Conservation (phyloP, 106 monocot species). For the Dioscorea alata region DNA sequence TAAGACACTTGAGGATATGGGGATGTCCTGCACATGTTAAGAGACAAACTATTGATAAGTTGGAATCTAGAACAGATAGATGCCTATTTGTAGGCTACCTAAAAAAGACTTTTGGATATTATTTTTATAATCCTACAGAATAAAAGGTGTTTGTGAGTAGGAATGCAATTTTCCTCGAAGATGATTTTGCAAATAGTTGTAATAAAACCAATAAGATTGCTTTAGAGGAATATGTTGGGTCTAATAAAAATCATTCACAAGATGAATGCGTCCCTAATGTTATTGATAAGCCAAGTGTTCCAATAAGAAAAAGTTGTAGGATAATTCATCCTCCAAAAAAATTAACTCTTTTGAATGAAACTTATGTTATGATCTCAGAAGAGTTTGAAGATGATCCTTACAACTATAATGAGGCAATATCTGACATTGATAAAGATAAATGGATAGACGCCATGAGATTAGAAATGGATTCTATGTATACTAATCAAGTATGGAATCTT, state of each 20-base stretch:
- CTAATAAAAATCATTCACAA: background rate
- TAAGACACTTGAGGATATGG: too few relatives aligned
- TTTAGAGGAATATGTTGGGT: background rate
- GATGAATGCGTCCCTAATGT: background rate
- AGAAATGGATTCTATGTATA: background rate
- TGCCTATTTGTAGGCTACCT: background rate
- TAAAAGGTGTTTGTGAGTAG: background rate
- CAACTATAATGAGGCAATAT: background rate
- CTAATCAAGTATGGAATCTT: background rate
- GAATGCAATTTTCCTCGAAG: background rate
- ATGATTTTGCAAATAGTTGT: background rate
- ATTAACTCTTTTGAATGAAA: background rate
- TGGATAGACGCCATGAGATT: background rate
- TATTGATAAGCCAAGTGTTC: background rate
- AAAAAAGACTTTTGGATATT: background rate
- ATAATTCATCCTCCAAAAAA: background rate
- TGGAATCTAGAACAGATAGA: background rate
- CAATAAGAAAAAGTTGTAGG: background rate
- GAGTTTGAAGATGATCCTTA: background rate
- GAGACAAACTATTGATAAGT: background rate
- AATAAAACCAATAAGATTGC: background rate
- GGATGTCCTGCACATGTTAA: too few relatives aligned
- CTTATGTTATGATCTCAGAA: background rate
- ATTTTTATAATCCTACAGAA: background rate
- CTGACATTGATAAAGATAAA: background rate